Evolutionary conservation across 1,284 basidiomycete species (phyloP).

Genomic region (Heliocybe sulcata): DNA sequence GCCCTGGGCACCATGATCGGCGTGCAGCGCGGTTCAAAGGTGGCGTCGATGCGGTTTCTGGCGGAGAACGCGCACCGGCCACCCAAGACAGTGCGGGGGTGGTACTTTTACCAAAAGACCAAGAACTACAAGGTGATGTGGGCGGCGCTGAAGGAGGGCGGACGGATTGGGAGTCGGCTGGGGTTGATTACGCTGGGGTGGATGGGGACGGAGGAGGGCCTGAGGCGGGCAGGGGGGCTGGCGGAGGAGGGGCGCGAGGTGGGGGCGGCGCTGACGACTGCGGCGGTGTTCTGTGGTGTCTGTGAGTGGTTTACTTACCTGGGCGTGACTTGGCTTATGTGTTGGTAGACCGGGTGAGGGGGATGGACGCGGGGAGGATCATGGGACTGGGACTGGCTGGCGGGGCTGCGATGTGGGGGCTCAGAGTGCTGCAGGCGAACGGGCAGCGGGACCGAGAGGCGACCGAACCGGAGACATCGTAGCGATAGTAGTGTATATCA

Average conservation of each 20-base stretch:
- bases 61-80: constrained; percentile 64
- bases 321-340: background rate
- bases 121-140: constrained; percentile 82
- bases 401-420: background rate
- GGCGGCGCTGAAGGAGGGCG: constrained; percentile 64
- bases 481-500: background rate
- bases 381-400: background rate
- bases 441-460: no score
- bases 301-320: constrained; percentile 44
- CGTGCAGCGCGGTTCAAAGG: constrained; percentile 60
- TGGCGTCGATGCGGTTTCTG: constrained; percentile 38
- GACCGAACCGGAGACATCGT: no score
- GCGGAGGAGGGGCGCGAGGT: constrained; percentile 47
- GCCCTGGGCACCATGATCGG: constrained; percentile 61
- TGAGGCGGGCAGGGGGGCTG: constrained; percentile 35
- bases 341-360: background rate
- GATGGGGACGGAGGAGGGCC: constrained; percentile 62
- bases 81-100: constrained; percentile 76
- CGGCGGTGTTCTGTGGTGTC: constrained; percentile 44
- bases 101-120: constrained; percentile 91
- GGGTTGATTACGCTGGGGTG: constrained; percentile 51
- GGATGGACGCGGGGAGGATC: background rate
- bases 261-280: constrained; percentile 60
- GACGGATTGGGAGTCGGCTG: constrained; percentile 47
- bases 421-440: background rate